Conservation (phyloP, 139 green algal genomes). For the Limnomonas spitsbergensis region DNA sequence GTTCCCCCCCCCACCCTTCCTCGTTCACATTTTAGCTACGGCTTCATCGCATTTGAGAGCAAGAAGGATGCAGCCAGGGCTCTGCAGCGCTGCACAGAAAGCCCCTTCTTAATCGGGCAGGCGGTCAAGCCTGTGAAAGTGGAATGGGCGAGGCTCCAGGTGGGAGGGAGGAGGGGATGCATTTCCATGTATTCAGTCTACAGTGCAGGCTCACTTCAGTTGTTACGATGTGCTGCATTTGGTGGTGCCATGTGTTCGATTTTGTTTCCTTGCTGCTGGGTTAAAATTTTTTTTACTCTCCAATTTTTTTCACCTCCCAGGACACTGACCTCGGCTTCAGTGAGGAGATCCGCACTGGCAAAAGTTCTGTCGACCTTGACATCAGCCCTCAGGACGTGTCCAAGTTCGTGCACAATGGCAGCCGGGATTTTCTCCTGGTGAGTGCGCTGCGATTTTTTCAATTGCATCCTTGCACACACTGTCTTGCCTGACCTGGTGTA, state of each 20-base stretch:
- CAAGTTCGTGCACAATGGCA: background rate
- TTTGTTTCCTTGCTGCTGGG: too few relatives aligned
- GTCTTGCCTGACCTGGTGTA: too few relatives aligned
- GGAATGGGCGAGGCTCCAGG: constrained; percentile 31
- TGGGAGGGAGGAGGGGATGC: too few relatives aligned
- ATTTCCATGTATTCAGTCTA: too few relatives aligned
- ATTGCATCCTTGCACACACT: too few relatives aligned
- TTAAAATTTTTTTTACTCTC: too few relatives aligned
- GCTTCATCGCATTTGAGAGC: constrained; percentile 38
- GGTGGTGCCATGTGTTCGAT: too few relatives aligned
- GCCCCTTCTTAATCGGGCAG: constrained; percentile 27
- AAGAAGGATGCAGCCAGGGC: constrained; percentile 35
- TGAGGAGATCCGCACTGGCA: background rate
- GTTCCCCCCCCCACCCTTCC: too few relatives aligned
- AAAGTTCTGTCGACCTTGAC: background rate
- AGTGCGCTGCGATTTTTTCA: too few relatives aligned
- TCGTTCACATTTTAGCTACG: constrained; percentile 32
- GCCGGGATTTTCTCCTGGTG: constrained; percentile 12
- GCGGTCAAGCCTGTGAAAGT: constrained; percentile 26
- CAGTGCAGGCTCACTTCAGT: too few relatives aligned
- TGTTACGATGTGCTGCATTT: too few relatives aligned
- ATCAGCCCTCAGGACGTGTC: background rate
- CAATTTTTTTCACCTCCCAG: too few relatives aligned
- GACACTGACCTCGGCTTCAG: constrained; percentile 18
- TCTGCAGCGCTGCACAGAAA: constrained; percentile 6